A percentile compares a stretch with the other conserved stretches of the same genome.
Evolutionary conservation across 495 filamentous ascomycete genomes (phyloP).

Genomic region (Pseudotulostoma volvatum): DNA sequence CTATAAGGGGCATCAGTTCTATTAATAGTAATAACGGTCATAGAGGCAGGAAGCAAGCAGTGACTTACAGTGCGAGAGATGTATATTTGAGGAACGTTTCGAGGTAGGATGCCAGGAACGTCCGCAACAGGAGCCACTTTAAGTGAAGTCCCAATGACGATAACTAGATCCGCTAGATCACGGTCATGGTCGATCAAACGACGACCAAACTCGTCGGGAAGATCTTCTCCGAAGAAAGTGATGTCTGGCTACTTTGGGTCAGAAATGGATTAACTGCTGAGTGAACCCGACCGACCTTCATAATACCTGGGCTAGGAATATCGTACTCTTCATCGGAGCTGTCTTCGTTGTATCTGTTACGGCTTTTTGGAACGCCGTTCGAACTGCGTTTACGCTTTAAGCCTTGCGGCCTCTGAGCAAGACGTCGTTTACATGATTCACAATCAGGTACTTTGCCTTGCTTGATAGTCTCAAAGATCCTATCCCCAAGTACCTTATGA

Average conservation of each 20-base stretch:
- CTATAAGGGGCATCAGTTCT: constrained; percentile 18
- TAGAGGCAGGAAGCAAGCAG: background rate
- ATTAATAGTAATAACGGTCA: background rate
- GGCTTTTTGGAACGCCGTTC: constrained; percentile 37
- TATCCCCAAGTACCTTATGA: constrained; percentile 54
- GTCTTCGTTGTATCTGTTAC: constrained; percentile 38
- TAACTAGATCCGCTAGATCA: constrained; percentile 70
- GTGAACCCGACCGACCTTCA: constrained; percentile 45
- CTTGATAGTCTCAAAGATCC: constrained; percentile 63
- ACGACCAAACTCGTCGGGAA: constrained; percentile 70
- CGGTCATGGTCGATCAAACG: constrained; percentile 66
- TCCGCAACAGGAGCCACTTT: constrained; percentile 93
- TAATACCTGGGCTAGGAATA: constrained; percentile 61
- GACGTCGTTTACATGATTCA: constrained; percentile 27
- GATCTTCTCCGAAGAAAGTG: constrained; percentile 67
- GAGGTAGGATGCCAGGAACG: constrained; percentile 64
- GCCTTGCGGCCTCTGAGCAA: constrained; percentile 23
- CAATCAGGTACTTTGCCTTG: constrained; percentile 50
- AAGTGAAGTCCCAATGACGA: constrained; percentile 92
- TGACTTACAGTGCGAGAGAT: constrained; percentile 61
- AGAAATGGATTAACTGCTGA: background rate
- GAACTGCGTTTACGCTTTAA: constrained; percentile 65
- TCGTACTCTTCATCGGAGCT: constrained; percentile 58
- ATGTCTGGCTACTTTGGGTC: constrained; percentile 54
- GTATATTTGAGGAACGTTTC: constrained; percentile 79